Evolutionary conservation across 2,329 filamentous ascomycete species (phyloP), one percentile per base, ranked within the genome.

Genomic region (Daldinia eschscholtzii): DNA sequence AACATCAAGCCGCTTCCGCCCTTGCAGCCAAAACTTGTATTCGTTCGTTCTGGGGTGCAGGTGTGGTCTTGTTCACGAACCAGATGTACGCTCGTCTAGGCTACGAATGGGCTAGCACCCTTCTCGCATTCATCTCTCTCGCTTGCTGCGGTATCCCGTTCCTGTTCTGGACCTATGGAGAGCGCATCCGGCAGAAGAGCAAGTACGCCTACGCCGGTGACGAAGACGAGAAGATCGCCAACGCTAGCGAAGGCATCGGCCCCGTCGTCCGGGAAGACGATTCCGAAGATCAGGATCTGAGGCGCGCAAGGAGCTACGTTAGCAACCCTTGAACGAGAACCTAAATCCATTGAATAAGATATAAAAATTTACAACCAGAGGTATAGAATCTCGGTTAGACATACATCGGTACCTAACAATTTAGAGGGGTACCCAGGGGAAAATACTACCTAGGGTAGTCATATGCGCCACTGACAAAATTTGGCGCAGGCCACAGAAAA

Each of bases 141-240:
- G 91, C 88, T 0, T 97, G 93, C 82, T 97, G 93, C 78, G 88
- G 84, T 0, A 97, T 97, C 72, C 93, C 93, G 0, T 97, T 91
- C 78, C 79, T 93, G 28, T 97, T 97, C 81, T 97, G 91, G 84
- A 88, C 84, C 75, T 93, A 88, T 73, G 93, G 93, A 3, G 92
- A 89, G 15, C 78, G 79, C 4, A 97, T 97, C 72, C 85, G 93
- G 4, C 83, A 82, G 62, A 83, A 85, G 65, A 92, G 89, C 75
- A 91, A 88, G 79, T 97, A 89, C 76, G 93, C 93, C 0, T 97
- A 93, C 69, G 81, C 80, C n/a, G 86, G 86, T 0, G 87, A 87
- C 4, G 86, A 89, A 2, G 70, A 75, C 23, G 60, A 71, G 18
- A 74, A 79, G 35, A 72, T 78, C 63, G 41, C 75, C 74, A 81